These are phyloP conservation scores for Metschnikowia chrysomelidarum DNA, from an alignment of 805 yeast genomes.

Conservation along the genomic window DNA sequence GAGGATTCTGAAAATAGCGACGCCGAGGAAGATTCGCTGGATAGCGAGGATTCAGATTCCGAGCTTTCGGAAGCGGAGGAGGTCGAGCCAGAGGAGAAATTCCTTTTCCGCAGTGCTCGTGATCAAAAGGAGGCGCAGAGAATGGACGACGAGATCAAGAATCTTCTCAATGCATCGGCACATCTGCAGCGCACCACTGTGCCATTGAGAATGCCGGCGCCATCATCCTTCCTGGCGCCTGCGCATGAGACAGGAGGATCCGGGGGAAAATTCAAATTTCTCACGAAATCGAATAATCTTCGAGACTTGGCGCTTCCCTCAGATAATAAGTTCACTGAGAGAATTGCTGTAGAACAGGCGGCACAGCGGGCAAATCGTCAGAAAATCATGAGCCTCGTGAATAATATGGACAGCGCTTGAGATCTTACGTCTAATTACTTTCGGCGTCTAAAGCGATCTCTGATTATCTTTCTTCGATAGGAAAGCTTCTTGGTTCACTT, in stretches of 20 bases:
- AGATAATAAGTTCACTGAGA: constrained; percentile 52
- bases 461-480: too few species aligned
- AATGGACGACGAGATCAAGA: constrained; percentile 10
- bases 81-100: constrained; percentile 10
- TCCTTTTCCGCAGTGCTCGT: constrained; percentile 3
- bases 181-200: constrained; percentile 1
- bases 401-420: constrained; percentile 38
- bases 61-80: constrained; percentile 22
- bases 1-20: neutral
- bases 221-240: constrained; percentile 12
- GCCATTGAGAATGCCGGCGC: constrained; percentile 26
- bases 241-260: constrained; percentile 24
- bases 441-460: too few species aligned
- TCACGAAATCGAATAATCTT: constrained; percentile 54
- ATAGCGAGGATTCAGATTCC: constrained; percentile 23
- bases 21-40: constrained; percentile 17
- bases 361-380: constrained; percentile 52
- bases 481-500: too few species aligned
- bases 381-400: constrained; percentile 54
- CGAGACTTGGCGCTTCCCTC: constrained; percentile 51
- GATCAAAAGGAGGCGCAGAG: constrained; percentile 7
- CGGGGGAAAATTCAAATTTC: constrained; percentile 42
- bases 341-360: constrained; percentile 49
- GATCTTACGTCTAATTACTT: too few species aligned
- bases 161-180: constrained; percentile 7